A percentile compares a stretch with the other conserved stretches of the same genome.
Evolutionary conservation across 169 alveolate genomes (phyloP).

Genomic region (Toxoplasma gondii): DNA sequence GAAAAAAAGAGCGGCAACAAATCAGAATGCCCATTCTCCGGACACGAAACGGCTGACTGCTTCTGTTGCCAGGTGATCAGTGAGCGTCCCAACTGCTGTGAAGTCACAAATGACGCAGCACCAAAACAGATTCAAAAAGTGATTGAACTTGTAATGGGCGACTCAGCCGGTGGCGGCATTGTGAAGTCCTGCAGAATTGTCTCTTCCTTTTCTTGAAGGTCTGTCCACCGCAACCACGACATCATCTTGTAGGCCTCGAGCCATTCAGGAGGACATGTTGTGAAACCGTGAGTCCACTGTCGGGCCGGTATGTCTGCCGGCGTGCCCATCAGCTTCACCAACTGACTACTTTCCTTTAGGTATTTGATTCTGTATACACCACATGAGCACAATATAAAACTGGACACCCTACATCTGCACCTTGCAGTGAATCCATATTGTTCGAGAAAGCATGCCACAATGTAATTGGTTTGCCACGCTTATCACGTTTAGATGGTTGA

Average conservation of each 20-base stretch:
- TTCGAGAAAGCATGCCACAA: too few relatives aligned
- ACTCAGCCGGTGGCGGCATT: background rate
- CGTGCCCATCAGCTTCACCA: constrained; percentile 35
- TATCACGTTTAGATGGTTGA: too few relatives aligned
- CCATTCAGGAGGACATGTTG: constrained; percentile 40
- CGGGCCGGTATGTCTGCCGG: constrained; percentile 39
- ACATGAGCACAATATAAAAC: background rate
- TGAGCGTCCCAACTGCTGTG: background rate
- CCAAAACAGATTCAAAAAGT: too few relatives aligned
- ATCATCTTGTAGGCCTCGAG: constrained; percentile 35
- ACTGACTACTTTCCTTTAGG: constrained; percentile 8
- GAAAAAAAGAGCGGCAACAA: too few relatives aligned
- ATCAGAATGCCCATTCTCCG: too few relatives aligned
- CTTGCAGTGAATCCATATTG: too few relatives aligned
- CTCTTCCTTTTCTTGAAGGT: background rate
- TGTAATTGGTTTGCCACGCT: too few relatives aligned
- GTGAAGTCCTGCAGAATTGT: constrained; percentile 18
- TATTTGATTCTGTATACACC: constrained; percentile 28
- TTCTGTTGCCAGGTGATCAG: too few relatives aligned
- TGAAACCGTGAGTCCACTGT: constrained; percentile 32
- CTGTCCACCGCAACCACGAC: constrained; percentile 38
- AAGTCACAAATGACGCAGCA: too few relatives aligned
- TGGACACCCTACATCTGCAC: too few relatives aligned
- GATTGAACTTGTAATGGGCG: background rate
- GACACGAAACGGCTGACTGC: too few relatives aligned